A percentile compares a stretch with the other conserved stretches of the same genome.
phyloP scores from a whole-genome alignment of 441 rosid genomes.

The Syzygium syzygioides region DNA sequence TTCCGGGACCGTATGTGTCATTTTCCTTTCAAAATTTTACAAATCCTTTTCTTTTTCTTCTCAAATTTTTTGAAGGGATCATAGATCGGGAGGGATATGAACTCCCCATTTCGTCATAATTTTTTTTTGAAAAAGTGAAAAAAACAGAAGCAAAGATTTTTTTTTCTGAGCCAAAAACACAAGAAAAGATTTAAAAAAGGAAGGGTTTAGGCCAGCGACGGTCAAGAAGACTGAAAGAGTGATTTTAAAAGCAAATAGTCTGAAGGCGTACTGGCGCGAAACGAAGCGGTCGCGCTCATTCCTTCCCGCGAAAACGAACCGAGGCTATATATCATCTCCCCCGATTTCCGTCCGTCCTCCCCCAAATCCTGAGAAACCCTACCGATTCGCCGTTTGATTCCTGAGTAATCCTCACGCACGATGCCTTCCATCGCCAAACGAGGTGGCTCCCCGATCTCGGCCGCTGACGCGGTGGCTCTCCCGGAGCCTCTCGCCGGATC shows the following conservation, averaged over 20 bases:
- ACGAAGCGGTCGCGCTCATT: neutral
- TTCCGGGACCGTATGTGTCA: too few species aligned
- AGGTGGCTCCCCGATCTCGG: conserved; percentile 25
- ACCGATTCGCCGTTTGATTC: neutral
- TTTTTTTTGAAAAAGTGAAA: neutral
- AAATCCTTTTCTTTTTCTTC: too few species aligned
- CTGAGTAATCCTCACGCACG: neutral
- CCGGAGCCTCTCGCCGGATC: conserved; percentile 24
- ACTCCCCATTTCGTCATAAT: neutral
- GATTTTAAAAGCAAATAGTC: neutral
- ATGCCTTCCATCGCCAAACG: conserved; percentile 57
- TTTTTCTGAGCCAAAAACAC: neutral
- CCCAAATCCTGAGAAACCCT: neutral
- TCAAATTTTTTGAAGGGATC: too few species aligned
- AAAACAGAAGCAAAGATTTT: neutral
- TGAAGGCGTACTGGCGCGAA: neutral
- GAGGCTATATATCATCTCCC: neutral
- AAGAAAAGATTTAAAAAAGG: neutral
- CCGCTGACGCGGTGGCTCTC: conserved; percentile 9
- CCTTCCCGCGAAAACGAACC: neutral
- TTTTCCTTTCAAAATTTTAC: too few species aligned
- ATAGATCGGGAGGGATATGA: too few species aligned
- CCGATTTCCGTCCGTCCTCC: neutral
- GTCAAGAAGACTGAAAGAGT: too few species aligned
- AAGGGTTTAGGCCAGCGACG: neutral